Conservation (phyloP, 108 stramenopile genomes). For the Skeletonema menzelii region DNA sequence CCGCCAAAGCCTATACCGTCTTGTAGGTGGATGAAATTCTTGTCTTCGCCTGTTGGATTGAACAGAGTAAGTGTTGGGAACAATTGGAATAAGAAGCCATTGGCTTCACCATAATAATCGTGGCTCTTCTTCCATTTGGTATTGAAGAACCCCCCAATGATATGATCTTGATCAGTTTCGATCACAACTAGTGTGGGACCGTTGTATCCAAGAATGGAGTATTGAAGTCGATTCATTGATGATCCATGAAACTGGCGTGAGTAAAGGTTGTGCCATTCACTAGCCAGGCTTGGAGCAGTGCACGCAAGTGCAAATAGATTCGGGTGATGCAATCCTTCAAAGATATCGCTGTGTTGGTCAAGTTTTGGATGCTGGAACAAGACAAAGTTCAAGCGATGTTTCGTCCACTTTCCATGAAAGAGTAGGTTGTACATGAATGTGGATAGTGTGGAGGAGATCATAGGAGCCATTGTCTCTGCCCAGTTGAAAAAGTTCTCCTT, state of each 20-base stretch:
- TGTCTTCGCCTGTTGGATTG: constrained; percentile 27
- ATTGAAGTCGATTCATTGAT: constrained; percentile 46
- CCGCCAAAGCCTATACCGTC: constrained; percentile 51
- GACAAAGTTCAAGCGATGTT: constrained; percentile 39
- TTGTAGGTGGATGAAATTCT: constrained; percentile 41
- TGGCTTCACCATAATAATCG: constrained; percentile 42
- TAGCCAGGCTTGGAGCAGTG: constrained; percentile 32
- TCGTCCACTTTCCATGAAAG: constrained; percentile 36
- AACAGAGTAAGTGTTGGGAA: constrained; percentile 39
- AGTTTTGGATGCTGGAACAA: constrained; percentile 33
- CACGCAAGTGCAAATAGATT: constrained; percentile 40
- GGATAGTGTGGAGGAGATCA: constrained; percentile 33
- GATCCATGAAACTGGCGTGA: constrained; percentile 38
- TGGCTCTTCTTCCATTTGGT: constrained; percentile 34
- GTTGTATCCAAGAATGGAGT: constrained; percentile 40
- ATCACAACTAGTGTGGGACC: constrained; percentile 38
- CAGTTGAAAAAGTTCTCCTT: constrained; percentile 35
- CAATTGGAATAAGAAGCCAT: constrained; percentile 42
- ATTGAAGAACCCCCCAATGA: constrained; percentile 37
- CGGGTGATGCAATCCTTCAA: constrained; percentile 25
- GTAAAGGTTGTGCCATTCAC: constrained; percentile 45
- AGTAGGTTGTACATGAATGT: constrained; percentile 47
- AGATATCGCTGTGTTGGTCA: constrained; percentile 36
- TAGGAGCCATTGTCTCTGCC: constrained; percentile 38
- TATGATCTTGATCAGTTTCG: constrained; percentile 38